phyloP scores from a whole-genome alignment of 768 basidiomycete genomes.

The Suillus clintonianus region DNA sequence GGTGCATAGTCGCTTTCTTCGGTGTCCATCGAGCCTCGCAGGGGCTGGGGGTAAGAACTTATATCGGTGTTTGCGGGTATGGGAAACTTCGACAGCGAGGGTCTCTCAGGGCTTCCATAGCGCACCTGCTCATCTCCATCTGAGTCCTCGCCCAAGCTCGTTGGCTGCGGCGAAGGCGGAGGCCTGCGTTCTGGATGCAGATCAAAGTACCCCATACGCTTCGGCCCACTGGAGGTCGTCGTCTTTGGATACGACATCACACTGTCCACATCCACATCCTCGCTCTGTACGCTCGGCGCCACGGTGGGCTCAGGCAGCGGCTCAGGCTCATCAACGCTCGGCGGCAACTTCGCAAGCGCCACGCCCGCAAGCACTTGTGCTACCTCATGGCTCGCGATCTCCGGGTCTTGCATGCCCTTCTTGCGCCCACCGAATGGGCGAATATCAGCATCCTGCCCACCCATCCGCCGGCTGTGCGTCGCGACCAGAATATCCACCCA shows the following conservation, averaged over 20 bases:
- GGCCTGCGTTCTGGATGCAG: conserved; percentile 73
- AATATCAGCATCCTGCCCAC: conserved; percentile 53
- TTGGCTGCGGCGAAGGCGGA: conserved; percentile 11
- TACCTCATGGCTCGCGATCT: conserved; percentile 71
- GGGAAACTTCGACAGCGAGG: conserved; percentile 4
- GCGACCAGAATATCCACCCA: conserved; percentile 89
- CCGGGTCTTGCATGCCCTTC: conserved; percentile 54
- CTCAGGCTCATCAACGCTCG: conserved; percentile 44
- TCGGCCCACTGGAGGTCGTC: conserved; percentile 2
- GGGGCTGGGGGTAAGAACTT: conserved; percentile 16
- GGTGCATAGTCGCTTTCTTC: conserved; percentile 35
- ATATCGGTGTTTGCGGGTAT: background rate
- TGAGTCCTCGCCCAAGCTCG: conserved; percentile 32
- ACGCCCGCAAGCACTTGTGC: conserved; percentile 69
- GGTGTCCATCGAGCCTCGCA: conserved; percentile 35
- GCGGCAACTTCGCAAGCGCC: conserved; percentile 31
- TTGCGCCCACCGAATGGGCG: conserved; percentile 27
- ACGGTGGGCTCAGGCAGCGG: conserved; percentile 13
- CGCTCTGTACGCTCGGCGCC: background rate
- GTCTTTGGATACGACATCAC: conserved; percentile 36
- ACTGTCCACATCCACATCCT: conserved; percentile 49
- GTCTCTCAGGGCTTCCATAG: conserved; percentile 28
- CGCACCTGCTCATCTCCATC: conserved; percentile 37
- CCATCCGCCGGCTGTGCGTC: conserved; percentile 51
- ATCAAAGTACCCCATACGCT: conserved; percentile 72